phyloP scores from a whole-genome alignment of 2,329 filamentous ascomycete genomes.

The Macroventuria anomochaeta region DNA sequence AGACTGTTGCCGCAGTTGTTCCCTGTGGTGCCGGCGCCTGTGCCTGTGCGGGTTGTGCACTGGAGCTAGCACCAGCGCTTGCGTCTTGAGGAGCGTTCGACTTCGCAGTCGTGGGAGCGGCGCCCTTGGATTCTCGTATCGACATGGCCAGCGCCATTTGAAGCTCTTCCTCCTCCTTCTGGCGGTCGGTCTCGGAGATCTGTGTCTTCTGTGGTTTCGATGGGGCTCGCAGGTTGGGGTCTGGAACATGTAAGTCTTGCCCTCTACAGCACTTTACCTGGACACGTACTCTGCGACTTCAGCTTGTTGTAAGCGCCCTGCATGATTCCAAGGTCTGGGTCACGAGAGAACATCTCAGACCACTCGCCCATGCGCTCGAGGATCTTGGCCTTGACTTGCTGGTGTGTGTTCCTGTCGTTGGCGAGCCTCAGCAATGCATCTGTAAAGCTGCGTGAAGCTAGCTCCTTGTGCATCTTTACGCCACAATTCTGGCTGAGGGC shows the following conservation, averaged over 20 bases:
- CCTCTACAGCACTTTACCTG: not conserved
- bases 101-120: constrained; percentile 50
- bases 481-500: constrained; percentile 92
- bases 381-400: constrained; percentile 96
- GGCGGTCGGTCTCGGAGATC: constrained; percentile 86
- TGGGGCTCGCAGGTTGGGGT: constrained; percentile 88
- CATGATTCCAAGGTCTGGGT: constrained; percentile 96
- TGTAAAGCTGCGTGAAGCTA: constrained; percentile 90
- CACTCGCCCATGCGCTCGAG: constrained; percentile 95
- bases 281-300: constrained; percentile 67
- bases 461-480: constrained; percentile 82
- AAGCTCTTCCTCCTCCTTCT: constrained; percentile 95
- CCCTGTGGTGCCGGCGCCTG: constrained; percentile 72
- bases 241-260: constrained; percentile 55
- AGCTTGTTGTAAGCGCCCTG: constrained; percentile 89
- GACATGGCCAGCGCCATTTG: constrained; percentile 95
- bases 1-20: constrained; percentile 95
- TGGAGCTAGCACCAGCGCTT: constrained; percentile 19
- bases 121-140: constrained; percentile 77
- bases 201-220: constrained; percentile 93
- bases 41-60: constrained; percentile 49
- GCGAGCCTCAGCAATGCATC: constrained; percentile 90
- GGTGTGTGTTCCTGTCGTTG: constrained; percentile 92
- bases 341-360: constrained; percentile 90
- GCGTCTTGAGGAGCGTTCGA: constrained; percentile 50